Percentiles rank a stretch among this genome's conserved stretches.
Evolutionary conservation across 805 yeast species (phyloP).

Genomic region (Candida xyloterini): DNA sequence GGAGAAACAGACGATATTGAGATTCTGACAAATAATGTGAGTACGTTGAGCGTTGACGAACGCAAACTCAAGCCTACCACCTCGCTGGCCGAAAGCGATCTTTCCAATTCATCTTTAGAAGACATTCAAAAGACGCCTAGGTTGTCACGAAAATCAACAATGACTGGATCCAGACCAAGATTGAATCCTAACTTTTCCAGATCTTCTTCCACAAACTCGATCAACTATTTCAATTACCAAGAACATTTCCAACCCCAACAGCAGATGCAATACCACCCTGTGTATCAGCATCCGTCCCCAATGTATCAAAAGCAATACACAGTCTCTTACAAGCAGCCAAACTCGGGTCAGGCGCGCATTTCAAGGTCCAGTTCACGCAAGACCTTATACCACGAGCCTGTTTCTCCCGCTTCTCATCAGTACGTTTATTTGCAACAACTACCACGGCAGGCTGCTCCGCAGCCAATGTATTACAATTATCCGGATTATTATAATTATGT

Average conservation of each 20-base stretch:
- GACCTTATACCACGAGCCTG: slow-evolving; percentile 4
- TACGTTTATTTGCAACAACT: slow-evolving; percentile 11
- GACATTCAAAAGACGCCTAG: slow-evolving; percentile 3
- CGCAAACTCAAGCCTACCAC: neutral
- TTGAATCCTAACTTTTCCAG: slow-evolving; percentile 12
- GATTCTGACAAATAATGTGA: slow-evolving; percentile 11
- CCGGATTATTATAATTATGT: slow-evolving; percentile 7
- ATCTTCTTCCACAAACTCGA: slow-evolving; percentile 17
- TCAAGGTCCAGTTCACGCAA: slow-evolving; percentile 12
- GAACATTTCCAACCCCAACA: slow-evolving; percentile 10
- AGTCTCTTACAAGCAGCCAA: slow-evolving; percentile 6
- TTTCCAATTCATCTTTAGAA: slow-evolving; percentile 10
- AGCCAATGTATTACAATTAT: slow-evolving; percentile 8
- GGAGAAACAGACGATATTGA: slow-evolving; percentile 8
- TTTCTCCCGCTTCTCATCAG: slow-evolving; percentile 7
- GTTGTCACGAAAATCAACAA: neutral
- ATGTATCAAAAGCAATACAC: slow-evolving; percentile 6
- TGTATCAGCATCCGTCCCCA: slow-evolving; percentile 10
- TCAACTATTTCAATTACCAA: slow-evolving; percentile 11
- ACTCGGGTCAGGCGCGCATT: slow-evolving; percentile 5
- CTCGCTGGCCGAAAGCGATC: slow-evolving; percentile 7
- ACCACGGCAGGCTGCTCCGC: slow-evolving; percentile 1
- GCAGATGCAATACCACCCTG: slow-evolving; percentile 5
- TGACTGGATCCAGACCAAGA: slow-evolving; percentile 1
- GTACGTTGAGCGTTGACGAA: slow-evolving; percentile 1